Base-by-base conservation (phyloP, 2,329 filamentous ascomycete species). In the Dactylellina drechsleri region DNA sequence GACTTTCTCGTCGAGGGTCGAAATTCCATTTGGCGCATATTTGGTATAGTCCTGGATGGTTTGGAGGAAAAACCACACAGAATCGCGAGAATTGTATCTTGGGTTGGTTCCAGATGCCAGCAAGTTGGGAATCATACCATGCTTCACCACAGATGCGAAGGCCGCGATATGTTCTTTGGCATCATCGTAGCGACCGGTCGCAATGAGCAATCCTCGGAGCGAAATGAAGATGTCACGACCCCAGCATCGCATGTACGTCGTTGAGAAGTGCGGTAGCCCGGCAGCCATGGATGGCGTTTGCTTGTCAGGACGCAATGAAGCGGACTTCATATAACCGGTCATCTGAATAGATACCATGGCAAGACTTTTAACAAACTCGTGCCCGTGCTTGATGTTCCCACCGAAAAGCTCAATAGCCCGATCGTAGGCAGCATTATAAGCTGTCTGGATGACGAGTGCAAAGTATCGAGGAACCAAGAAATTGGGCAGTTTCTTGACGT, bases 191-290 rank as follows among this genome's bases (percentile, higher is more conserved):
- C 95, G 90, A 1, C 93, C 92, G 10, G 94, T 98, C 47, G 92
- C 93, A 41, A 99, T 87, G 78, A 92, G 92, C n/a, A 99, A 85
- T 50, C 95, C 95, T 59, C 95, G 90, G 47, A 97, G 87, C 13
- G 95, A 95, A 77, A 99, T 99, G 82, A 97, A 98, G 12, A 97
- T 92, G 81, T 99, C 95, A 66, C 95, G 90, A 6, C 96, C 95
- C 95, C 95, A 99, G 82, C 94, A 97, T 79, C 95, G 88, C 58
- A 94, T 93, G 93, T 95, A 99, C 79, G 93, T 90, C 7, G 92
- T 90, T 0, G 95, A 88, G 80, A 99, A 99, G 82, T 99, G 95
- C 41, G 95, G 95, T 54, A 99, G 84, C 15, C 95, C 95, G 36
- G 95, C 95, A 16, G 95, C 94, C 78, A 99, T 86, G 57, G 91